Percentiles rank a stretch among this genome's conserved stretches.
phyloP scores from a whole-genome alignment of 2,329 filamentous ascomycete species.

The Falciphora oryzae region DNA sequence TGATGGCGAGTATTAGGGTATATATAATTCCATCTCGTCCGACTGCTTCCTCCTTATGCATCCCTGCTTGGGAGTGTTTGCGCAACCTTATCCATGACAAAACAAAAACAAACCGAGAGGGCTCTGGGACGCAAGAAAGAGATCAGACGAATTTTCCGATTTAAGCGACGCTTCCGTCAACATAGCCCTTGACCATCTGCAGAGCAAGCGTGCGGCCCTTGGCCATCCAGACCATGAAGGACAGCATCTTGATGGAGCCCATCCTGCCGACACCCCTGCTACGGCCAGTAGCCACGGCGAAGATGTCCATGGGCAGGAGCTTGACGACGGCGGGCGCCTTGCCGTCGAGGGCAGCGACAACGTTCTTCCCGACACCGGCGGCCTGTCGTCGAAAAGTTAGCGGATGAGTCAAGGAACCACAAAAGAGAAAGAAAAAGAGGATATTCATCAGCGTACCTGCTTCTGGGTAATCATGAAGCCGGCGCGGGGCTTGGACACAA shows the following conservation, averaged over 20 bases:
- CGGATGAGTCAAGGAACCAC: too few relatives aligned
- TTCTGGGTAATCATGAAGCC: constrained; percentile 40
- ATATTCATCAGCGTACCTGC: constrained; percentile 31
- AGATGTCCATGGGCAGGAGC: constrained; percentile 41
- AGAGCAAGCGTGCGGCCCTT: constrained; percentile 47
- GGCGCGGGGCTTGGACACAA: constrained; percentile 43
- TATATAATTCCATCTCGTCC: too few relatives aligned
- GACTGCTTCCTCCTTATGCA: too few relatives aligned
- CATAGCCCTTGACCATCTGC: constrained; percentile 38
- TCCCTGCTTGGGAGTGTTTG: too few relatives aligned
- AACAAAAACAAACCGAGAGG: too few relatives aligned
- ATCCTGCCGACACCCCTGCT: constrained; percentile 43
- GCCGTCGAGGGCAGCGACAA: constrained; percentile 40
- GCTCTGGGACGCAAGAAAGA: too few relatives aligned
- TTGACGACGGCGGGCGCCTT: constrained; percentile 39
- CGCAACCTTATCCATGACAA: too few relatives aligned
- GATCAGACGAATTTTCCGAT: too few relatives aligned
- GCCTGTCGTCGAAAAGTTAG: constrained; percentile 24
- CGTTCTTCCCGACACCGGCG: constrained; percentile 46
- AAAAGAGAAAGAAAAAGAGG: constrained; percentile 1
- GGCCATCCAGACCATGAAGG: constrained; percentile 42
- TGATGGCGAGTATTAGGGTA: too few relatives aligned
- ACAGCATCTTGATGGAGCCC: constrained; percentile 42
- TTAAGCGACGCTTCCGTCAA: constrained; percentile 43
- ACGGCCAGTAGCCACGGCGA: constrained; percentile 44